Conservation (phyloP, 305 asterid genomes). For the Solanum hybrid region DNA sequence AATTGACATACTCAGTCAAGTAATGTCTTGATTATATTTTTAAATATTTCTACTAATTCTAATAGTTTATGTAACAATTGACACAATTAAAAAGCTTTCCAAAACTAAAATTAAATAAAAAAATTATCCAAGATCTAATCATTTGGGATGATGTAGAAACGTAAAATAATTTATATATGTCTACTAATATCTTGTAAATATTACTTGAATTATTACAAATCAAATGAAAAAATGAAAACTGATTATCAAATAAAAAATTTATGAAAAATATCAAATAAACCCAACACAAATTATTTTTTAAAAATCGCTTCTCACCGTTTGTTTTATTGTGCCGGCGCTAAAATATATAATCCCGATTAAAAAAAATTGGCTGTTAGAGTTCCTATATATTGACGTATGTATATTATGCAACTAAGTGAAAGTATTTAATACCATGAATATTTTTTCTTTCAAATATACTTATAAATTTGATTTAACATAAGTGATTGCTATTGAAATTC, state of each 20-base stretch:
- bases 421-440: not conserved
- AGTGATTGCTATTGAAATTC: not conserved
- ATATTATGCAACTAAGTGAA: not conserved
- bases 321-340: accelerated
- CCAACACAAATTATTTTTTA: not conserved
- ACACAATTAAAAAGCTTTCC: not conserved
- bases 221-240: not conserved
- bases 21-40: not conserved
- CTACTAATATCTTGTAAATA: not conserved
- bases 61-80: not conserved
- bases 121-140: not conserved
- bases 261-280: not conserved
- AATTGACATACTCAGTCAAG: not conserved
- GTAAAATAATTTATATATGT: not conserved
- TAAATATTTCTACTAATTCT: not conserved
- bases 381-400: not conserved
- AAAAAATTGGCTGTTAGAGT: not conserved
- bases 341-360: not conserved
- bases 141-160: not conserved
- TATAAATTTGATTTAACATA: not conserved
- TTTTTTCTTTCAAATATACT: not conserved
- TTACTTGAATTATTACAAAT: not conserved
- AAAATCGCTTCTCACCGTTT: too few relatives aligned
- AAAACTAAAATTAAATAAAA: not conserved
- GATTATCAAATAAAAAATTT: not conserved